phyloP scores from a whole-genome alignment of 2,329 filamentous ascomycete species.

The Scorias spongiosa region DNA sequence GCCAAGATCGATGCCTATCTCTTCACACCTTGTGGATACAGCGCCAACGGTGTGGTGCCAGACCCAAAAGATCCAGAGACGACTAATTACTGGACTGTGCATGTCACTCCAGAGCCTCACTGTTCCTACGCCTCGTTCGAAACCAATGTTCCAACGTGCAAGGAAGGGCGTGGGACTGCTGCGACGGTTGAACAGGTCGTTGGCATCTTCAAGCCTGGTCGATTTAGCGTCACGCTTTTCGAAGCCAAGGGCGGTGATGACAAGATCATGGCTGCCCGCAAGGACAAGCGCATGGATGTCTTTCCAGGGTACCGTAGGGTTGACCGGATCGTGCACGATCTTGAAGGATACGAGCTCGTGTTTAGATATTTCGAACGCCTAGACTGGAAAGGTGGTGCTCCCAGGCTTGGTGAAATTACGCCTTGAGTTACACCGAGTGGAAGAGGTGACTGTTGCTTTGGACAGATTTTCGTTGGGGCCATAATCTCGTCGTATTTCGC shows the following conservation, averaged over 20 bases:
- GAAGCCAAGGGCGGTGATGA: slow-evolving; percentile 55
- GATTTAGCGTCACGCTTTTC: slow-evolving; percentile 93
- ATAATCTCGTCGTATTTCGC: no score
- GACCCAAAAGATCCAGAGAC: slow-evolving; percentile 38
- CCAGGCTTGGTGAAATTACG: slow-evolving; percentile 40
- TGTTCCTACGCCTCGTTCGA: slow-evolving; percentile 98
- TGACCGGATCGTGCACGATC: slow-evolving; percentile 90
- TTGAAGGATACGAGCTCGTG: slow-evolving; percentile 92
- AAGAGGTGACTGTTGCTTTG: no score
- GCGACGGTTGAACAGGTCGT: slow-evolving; percentile 92
- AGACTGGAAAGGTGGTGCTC: slow-evolving; percentile 55
- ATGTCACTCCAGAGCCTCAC: slow-evolving; percentile 91
- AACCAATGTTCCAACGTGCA: slow-evolving; percentile 84
- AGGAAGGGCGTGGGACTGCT: slow-evolving; percentile 72
- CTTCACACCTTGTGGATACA: slow-evolving; percentile 93
- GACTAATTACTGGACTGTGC: slow-evolving; percentile 93
- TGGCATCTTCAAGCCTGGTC: slow-evolving; percentile 89
- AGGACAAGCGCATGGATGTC: slow-evolving; percentile 48
- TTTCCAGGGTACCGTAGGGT: slow-evolving; percentile 78
- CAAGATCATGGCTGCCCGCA: slow-evolving; percentile 22
- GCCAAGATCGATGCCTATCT: slow-evolving; percentile 90
- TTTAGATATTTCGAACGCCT: slow-evolving; percentile 93
- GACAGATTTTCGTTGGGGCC: no score
- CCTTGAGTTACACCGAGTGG: background rate
- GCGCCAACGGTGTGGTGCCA: slow-evolving; percentile 88